Percentiles rank a stretch among this genome's conserved stretches.
Evolutionary conservation across 2,329 filamentous ascomycete species (phyloP).

Genomic region (Nothophaeocryptopus gaeumannii): DNA sequence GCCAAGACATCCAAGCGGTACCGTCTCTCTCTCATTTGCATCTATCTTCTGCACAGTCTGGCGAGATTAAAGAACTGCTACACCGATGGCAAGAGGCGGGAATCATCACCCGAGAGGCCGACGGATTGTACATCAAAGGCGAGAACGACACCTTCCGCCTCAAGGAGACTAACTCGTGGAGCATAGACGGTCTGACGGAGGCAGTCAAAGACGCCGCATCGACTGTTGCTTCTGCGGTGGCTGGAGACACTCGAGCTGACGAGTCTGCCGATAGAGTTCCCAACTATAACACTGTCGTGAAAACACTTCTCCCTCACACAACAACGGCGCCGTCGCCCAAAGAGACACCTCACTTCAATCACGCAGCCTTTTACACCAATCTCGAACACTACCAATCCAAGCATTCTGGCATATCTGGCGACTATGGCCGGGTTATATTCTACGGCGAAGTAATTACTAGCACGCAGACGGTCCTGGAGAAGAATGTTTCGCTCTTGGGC

Average conservation of each 20-base stretch:
- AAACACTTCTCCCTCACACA: slow-evolving; percentile 76
- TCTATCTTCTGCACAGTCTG: slow-evolving; percentile 66
- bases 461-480: slow-evolving; percentile 90
- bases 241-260: slow-evolving; percentile 32
- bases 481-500: slow-evolving; percentile 77
- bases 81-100: slow-evolving; percentile 66
- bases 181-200: slow-evolving; percentile 16
- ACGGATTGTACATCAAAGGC: slow-evolving; percentile 71
- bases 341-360: slow-evolving; percentile 82
- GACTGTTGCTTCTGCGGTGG: slow-evolving; percentile 8
- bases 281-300: slow-evolving; percentile 66
- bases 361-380: slow-evolving; percentile 72
- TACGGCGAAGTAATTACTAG: slow-evolving; percentile 93
- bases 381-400: slow-evolving; percentile 62
- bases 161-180: background rate
- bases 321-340: slow-evolving; percentile 64
- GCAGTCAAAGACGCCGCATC: slow-evolving; percentile 20
- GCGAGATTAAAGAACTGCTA: slow-evolving; percentile 66
- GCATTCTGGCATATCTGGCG: slow-evolving; percentile 49
- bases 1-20: slow-evolving; percentile 63
- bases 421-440: slow-evolving; percentile 74
- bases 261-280: slow-evolving; percentile 55
- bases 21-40: slow-evolving; percentile 81
- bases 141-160: slow-evolving; percentile 72
- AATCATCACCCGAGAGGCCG: slow-evolving; percentile 46